Base-by-base conservation (phyloP, 1,284 basidiomycete species). In the Peniophora sp. region DNA sequence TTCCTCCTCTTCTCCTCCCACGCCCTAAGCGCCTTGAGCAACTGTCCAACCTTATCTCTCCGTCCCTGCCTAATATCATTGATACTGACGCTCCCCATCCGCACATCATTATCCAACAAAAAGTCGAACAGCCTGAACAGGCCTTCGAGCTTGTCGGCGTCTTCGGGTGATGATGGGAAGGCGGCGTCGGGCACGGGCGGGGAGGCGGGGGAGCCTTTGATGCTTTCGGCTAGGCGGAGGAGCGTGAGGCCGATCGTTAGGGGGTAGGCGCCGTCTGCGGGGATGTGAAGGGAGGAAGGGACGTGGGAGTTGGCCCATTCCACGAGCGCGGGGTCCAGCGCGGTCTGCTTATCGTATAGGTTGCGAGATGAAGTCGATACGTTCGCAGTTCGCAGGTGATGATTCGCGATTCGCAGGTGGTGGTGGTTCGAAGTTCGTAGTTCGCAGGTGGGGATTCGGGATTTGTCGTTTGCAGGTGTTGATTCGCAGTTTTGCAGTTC, bases 91-190 rank as follows among this genome's bases (percentile, higher is more conserved):
- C 78, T 82, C 10, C 87, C 92, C 72, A 93, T 88, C 68, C 88
- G 88, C 52, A 95, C 82, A 50, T 91, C 90, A 55, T 90, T 88
- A 60, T 93, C 91, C 41, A 94, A 78, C 49, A 95, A 68, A 65
- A 90, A 92, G 67, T 95, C 92, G 68, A 93, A 92, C 53, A 94
- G 72, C 52, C 81, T 78, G 72, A 96, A 93, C 39, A 96, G 73
- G 14, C 92, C 92, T 48, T 94, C 91, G n/a, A 95, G 72, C 59
- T 83, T 87, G 57, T 91, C 87, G 6, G 27, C 27, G 59, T 92
- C 87, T 51, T 73, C 70, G 3, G 75, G 67, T 27, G 75, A 74
- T 12, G 68, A 62, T 2, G 89, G 89, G 72, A 94, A 93, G 1
- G 85, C 84, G 3, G 82, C 83, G 60, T 93, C 89, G 6, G 83